Base-by-base conservation (phyloP, 768 basidiomycete genomes). In the Tricholoma hemisulphureum region DNA sequence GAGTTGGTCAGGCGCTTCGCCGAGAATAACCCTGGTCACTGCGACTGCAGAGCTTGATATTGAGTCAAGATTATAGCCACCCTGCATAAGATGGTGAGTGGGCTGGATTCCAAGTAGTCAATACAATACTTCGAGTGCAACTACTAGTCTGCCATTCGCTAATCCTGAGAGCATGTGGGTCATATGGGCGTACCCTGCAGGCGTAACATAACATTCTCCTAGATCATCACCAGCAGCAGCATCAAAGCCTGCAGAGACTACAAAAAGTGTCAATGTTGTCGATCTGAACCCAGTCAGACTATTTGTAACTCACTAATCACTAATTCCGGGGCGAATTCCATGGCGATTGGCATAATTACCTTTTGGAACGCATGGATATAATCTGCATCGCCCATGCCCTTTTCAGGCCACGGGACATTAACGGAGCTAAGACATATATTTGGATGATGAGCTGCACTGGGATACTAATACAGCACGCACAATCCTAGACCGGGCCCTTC, bases 241-340 rank as follows among this genome's bases (percentile, higher is more conserved):
- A 67, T 99, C 97, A 67, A 98, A 99, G 3, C 97, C 97, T 16
- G 97, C 94, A 7, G 96, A 98, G 66, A 99, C 97, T 99, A 56
- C 6, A 23, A 13, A 67, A 2, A 49, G 28, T 55, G 39, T 11
- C 18, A 31, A 18, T 60, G 18, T 59, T 50, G 37, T 31, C 6
- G 21, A 24, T 34, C 45, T 2, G 49, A 41, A 1, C 34, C n/a
- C n/a, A n/a, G n/a, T n/a, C 6, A 28, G 46, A 18, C n/a, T 18
- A 49, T 18, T 9, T 28, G 11, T 24, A 4, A 78, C 91, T 56
- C 64, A 98, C 97, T 93, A 61, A 98, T 95, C 6, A 99, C 93
- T 4, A 98, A 79, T 61, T 99, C 95, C 2, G 97, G 97, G 0
- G 89, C 85, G 69, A 98, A 99, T 72, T 99, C 97, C 72, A 94